A percentile compares a stretch with the other conserved stretches of the same genome.
phyloP scores from a whole-genome alignment of 306 rosid species.

The Vicia villosa region DNA sequence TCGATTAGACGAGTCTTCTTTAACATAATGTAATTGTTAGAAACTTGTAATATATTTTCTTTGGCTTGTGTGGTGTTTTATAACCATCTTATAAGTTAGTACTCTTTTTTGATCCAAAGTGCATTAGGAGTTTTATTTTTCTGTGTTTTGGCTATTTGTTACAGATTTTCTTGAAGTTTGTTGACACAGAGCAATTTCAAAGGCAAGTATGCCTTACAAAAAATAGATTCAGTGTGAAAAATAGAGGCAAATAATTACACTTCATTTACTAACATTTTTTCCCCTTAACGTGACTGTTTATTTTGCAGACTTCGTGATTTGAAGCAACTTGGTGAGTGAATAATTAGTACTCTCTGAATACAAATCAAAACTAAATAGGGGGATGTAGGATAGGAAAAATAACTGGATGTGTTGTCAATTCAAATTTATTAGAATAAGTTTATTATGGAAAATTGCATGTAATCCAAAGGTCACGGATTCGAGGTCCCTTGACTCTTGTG shows the following conservation, averaged over 20 bases:
- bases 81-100: neutral
- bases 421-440: neutral
- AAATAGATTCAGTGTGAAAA: neutral
- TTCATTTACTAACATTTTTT: neutral
- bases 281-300: neutral
- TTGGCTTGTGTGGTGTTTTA: no score
- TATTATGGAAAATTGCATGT: constrained; percentile 6
- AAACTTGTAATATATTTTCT: neutral
- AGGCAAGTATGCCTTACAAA: constrained; percentile 45
- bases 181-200: constrained; percentile 59
- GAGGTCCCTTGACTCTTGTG: neutral
- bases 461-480: neutral
- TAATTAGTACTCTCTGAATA: constrained; percentile 3
- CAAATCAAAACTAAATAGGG: constrained; percentile 5
- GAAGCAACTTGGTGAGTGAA: constrained; percentile 55
- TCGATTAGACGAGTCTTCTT: neutral
- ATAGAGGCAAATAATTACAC: neutral
- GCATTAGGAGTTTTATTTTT: neutral
- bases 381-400: neutral
- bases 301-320: constrained; percentile 56
- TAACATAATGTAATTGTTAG: neutral
- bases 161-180: constrained; percentile 53
- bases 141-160: constrained; percentile 5
- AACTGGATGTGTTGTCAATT: neutral
- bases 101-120: constrained; percentile 5